Evolutionary conservation across 192 early-diverging fungal genomes (phyloP).

Genomic region (Backusella tuberculispora): DNA sequence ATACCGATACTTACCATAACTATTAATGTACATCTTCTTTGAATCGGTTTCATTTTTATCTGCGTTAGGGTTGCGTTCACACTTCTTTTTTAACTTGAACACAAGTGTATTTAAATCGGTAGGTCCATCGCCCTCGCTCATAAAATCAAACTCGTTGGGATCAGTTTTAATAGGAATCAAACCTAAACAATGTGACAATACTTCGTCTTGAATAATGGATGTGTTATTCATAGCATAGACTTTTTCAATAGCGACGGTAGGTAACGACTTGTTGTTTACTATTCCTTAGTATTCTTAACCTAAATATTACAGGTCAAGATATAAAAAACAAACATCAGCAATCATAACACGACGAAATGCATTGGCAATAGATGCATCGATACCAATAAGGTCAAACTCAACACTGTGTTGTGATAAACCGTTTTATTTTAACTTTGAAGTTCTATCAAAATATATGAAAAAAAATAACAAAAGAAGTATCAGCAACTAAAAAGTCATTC

Average conservation of each 20-base stretch:
- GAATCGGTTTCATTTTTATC: conserved; percentile 70
- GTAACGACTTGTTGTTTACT: conserved; percentile 56
- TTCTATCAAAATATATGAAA: no score
- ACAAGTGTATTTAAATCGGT: conserved; percentile 96
- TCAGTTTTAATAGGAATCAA: conserved; percentile 91
- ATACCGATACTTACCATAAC: conserved; percentile 64
- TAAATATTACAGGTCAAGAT: not conserved
- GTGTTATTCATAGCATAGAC: conserved; percentile 94
- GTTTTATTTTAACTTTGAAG: conserved; percentile 73
- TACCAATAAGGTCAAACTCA: conserved; percentile 95
- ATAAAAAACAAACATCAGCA: conserved; percentile 67
- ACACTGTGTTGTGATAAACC: conserved; percentile 70
- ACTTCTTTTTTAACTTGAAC: conserved; percentile 78
- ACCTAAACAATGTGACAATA: conserved; percentile 90
- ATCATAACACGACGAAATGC: conserved; percentile 91
- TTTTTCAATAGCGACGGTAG: conserved; percentile 96
- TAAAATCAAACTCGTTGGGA: conserved; percentile 80
- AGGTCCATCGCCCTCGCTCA: conserved; percentile 67
- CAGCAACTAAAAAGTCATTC: no score
- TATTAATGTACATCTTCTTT: conserved; percentile 71
- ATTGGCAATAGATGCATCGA: conserved; percentile 94
- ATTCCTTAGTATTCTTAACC: not conserved
- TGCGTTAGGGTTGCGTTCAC: conserved; percentile 65
- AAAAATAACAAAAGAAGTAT: no score
- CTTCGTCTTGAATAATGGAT: conserved; percentile 89